Evolutionary conservation across 441 rosid species (phyloP).

Genomic region (Gossypium davidsonii): DNA sequence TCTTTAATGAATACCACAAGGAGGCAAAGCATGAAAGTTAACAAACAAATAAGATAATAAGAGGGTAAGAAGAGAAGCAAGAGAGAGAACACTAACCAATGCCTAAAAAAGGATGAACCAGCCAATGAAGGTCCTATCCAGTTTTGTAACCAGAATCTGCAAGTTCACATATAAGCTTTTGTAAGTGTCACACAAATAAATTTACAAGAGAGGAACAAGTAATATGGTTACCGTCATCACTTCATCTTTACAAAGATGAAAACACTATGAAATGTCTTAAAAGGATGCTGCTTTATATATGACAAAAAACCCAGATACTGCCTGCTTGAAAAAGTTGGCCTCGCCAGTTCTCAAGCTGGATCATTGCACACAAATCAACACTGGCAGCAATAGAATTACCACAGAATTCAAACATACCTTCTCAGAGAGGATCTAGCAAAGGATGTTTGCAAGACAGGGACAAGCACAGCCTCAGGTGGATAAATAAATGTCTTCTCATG

Average conservation of each 20-base stretch:
- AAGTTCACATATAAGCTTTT: conserved; percentile 21
- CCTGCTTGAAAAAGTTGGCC: conserved; percentile 11
- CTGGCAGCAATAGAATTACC: not conserved
- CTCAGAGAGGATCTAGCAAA: conserved; percentile 82
- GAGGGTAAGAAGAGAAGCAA: conserved; percentile 1
- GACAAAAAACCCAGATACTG: conserved; percentile 3
- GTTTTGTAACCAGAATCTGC: conserved; percentile 99
- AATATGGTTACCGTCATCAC: not conserved
- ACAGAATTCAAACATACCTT: conserved; percentile 46
- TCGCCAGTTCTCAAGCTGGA: conserved; percentile 8
- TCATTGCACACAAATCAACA: not conserved
- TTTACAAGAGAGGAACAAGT: not conserved
- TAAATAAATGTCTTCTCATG: conserved; percentile 73
- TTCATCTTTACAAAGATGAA: conserved; percentile 7
- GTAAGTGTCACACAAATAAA: conserved; percentile 5
- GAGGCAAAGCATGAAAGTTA: not conserved
- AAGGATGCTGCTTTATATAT: not conserved
- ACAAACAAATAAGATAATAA: not conserved
- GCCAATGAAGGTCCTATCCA: conserved; percentile 96
- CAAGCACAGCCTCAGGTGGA: conserved; percentile 91
- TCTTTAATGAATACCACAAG: not conserved
- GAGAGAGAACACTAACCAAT: conserved; percentile 62
- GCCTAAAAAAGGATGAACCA: conserved; percentile 86
- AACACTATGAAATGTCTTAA: not conserved
- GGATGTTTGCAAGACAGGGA: conserved; percentile 83